phyloP scores from a whole-genome alignment of 208 protist species.

The Trypanosomatidae sp. region DNA sequence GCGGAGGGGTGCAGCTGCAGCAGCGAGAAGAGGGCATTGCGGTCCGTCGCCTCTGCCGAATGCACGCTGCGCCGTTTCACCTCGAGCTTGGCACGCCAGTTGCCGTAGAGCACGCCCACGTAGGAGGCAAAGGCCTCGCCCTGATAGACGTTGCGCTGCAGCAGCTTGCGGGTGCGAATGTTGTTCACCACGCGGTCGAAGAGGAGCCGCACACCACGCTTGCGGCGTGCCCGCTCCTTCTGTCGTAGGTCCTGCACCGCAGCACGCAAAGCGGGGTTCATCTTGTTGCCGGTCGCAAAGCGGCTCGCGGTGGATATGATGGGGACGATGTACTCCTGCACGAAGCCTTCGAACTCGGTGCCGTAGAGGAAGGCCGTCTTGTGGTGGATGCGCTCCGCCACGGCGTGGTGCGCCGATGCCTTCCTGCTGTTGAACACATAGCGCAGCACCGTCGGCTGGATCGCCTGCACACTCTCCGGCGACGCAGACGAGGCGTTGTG shows the following conservation, averaged over 20 bases:
- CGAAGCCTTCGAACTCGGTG: constrained; percentile 35
- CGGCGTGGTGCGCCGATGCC: neutral
- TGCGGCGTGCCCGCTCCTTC: constrained; percentile 28
- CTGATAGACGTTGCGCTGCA: constrained; percentile 29
- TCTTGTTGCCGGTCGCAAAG: constrained; percentile 8
- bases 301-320: constrained; percentile 33
- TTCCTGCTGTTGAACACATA: constrained; percentile 5
- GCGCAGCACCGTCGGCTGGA: constrained; percentile 15
- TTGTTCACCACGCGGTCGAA: constrained; percentile 51
- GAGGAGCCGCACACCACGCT: constrained; percentile 30
- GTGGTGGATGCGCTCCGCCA: constrained; percentile 11
- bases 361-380: constrained; percentile 25
- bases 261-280: constrained; percentile 28
- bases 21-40: constrained; percentile 1
- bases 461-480: constrained; percentile 11
- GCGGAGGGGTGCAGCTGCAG: neutral
- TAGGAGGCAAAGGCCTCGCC: constrained; percentile 55
- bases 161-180: constrained; percentile 47
- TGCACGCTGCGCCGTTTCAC: no score
- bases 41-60: constrained; percentile 14
- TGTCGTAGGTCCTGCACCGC: constrained; percentile 45
- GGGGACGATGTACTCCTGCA: constrained; percentile 41
- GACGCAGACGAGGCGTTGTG: neutral
- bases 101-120: constrained; percentile 49
- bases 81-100: constrained; percentile 39